Base-by-base conservation (phyloP, 305 asterid genomes). In the Fraxinus floribunda region DNA sequence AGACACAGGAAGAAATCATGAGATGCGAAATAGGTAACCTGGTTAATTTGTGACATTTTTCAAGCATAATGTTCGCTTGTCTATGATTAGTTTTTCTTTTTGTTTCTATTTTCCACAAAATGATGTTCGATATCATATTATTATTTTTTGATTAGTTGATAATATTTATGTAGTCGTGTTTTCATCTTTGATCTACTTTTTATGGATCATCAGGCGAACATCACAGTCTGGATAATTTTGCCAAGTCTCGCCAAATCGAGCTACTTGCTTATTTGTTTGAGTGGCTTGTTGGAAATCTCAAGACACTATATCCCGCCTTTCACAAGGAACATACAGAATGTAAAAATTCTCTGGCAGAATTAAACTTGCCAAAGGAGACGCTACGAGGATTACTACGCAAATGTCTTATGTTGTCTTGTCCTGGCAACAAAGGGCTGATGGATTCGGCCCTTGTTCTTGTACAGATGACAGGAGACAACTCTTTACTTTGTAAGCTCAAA, bases 401-500 rank as follows among this genome's bases (percentile, higher is more conserved):
- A 89, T 93, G 97, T 41, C 94, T 96, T 15, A 66, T 86, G 81
- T 41, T 89, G 57, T 90, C 93, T 66, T 81, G 89, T 84, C 84
- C 89, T 18, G 80, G 86, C 49, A 89, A 91, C 90, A 87, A 86
- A 73, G 87, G 71, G 77, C 86, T 93, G 77, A 85, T 85, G 86
- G 62, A 34, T 22, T 89, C 97, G 0, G 88, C 93, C 75, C 79
- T 89, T 26, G 49, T 84, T 77, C 93, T 93, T 82, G 95, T 94
- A 46, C 88, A 78, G 11, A 85, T 89, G 71, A 84, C 81, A 32
- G 93, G 92, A 39, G 91, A 89, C 78, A 78, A 62, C 83, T 39
- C 91, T 75, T 85, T 94, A 62, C 79, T 86, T 78, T 85, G 90
- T 20, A 96, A 96, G 83, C 93, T 94, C 46, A 87, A 84, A 83